Percentiles rank a stretch among this genome's conserved stretches.
Evolutionary conservation across 441 rosid species (phyloP).

Genomic region (Mallotus japonicus): DNA sequence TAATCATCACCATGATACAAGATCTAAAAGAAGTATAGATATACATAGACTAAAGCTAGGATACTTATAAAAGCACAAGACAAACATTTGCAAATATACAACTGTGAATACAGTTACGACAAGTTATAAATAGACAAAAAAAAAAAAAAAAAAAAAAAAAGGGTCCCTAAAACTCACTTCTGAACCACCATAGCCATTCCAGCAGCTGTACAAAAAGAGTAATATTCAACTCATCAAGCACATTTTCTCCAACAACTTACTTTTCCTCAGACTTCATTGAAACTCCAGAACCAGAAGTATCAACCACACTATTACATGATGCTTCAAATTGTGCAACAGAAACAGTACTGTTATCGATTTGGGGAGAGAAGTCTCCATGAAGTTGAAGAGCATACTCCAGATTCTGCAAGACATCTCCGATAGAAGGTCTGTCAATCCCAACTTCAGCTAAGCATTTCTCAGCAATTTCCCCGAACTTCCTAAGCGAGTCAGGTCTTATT

Average conservation of each 20-base stretch:
- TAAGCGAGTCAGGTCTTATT: slow-evolving; percentile 41
- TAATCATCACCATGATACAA: background rate
- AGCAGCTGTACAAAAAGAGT: slow-evolving; percentile 18
- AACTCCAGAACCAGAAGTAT: slow-evolving; percentile 48
- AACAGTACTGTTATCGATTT: slow-evolving; percentile 40
- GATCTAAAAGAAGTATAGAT: background rate
- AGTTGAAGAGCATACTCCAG: slow-evolving; percentile 51
- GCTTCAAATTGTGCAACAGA: slow-evolving; percentile 39
- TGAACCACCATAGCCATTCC: slow-evolving; percentile 7
- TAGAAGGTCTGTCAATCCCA: slow-evolving; percentile 46
- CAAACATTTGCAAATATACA: background rate
- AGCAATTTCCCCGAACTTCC: slow-evolving; percentile 47
- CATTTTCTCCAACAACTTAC: slow-evolving; percentile 28
- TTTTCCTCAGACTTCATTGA: slow-evolving; percentile 95
- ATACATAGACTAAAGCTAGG: background rate
- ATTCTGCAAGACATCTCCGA: slow-evolving; percentile 53
- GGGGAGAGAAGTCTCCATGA: slow-evolving; percentile 70
- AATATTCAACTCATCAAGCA: background rate
- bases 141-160: no score
- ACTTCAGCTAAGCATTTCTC: slow-evolving; percentile 49
- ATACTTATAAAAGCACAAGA: background rate
- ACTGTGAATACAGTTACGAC: background rate
- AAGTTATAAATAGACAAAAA: background rate
- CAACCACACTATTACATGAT: slow-evolving; percentile 41
- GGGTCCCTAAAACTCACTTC: background rate